A percentile compares a stretch with the other conserved stretches of the same genome.
These are phyloP conservation scores for Amyloporia xantha DNA, from an alignment of 768 basidiomycete genomes.

Conservation along the genomic window DNA sequence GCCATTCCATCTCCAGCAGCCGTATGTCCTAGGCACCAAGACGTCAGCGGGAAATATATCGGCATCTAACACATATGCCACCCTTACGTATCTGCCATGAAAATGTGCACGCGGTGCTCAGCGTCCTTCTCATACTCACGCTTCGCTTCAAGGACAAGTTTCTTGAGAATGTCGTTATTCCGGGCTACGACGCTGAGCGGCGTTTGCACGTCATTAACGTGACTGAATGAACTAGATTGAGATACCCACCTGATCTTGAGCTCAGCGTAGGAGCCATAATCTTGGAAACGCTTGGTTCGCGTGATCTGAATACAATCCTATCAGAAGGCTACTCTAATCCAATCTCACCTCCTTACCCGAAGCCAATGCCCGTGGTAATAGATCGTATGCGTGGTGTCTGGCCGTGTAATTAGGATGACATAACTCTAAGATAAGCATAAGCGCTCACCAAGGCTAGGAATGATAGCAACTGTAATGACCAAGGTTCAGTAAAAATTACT, in stretches of 20 bases:
- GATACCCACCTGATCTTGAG: conserved; percentile 77
- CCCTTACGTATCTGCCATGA: conserved; percentile 81
- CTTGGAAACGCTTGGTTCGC: conserved; percentile 68
- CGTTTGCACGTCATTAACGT: neutral
- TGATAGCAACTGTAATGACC: conserved; percentile 57
- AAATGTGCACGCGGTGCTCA: conserved; percentile 85
- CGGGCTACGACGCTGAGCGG: conserved; percentile 85
- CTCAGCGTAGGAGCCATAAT: conserved; percentile 65
- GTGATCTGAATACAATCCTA: conserved; percentile 49
- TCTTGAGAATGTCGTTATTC: conserved; percentile 83
- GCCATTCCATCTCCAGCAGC: conserved; percentile 84
- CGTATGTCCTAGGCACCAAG: conserved; percentile 45
- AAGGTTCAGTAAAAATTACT: neutral
- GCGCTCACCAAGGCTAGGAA: conserved; percentile 68
- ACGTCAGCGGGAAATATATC: conserved; percentile 7
- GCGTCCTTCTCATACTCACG: conserved; percentile 88
- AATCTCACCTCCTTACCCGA: conserved; percentile 41
- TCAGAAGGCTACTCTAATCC: conserved; percentile 9
- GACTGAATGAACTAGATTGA: neutral
- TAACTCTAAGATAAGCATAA: conserved; percentile 11
- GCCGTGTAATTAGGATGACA: conserved; percentile 11
- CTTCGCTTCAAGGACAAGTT: conserved; percentile 81
- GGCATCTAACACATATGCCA: conserved; percentile 12
- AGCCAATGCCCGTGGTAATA: conserved; percentile 90
- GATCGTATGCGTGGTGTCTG: conserved; percentile 84